These are phyloP conservation scores for Fusarium sororula DNA, from an alignment of 2,329 filamentous ascomycete genomes.

Conservation along the genomic window DNA sequence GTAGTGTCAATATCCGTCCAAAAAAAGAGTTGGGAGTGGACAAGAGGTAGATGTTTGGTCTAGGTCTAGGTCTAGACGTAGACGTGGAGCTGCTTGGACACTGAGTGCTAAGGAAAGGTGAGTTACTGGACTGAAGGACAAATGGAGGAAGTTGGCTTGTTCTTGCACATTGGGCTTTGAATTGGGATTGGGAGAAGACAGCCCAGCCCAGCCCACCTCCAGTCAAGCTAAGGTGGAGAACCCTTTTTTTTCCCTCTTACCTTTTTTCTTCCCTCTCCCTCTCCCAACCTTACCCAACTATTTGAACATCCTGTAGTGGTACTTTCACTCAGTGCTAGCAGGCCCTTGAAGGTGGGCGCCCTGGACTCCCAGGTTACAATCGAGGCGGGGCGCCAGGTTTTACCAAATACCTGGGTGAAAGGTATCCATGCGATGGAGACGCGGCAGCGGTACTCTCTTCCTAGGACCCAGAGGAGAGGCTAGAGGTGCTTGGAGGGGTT, in stretches of 20 bases:
- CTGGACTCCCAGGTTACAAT: slow-evolving; percentile 22
- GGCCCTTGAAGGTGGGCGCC: slow-evolving; percentile 26
- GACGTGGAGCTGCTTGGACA: slow-evolving; percentile 27
- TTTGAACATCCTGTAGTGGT: slow-evolving; percentile 17
- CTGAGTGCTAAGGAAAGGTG: neutral
- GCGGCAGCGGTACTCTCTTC: slow-evolving; percentile 33
- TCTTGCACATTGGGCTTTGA: slow-evolving; percentile 11
- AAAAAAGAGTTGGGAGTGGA: slow-evolving; percentile 32
- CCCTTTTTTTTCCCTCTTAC: slow-evolving; percentile 6
- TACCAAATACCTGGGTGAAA: slow-evolving; percentile 36
- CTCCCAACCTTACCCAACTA: slow-evolving; percentile 19
- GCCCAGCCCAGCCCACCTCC: slow-evolving; percentile 7
- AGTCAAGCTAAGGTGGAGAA: slow-evolving; percentile 31
- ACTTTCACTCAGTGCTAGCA: slow-evolving; percentile 27
- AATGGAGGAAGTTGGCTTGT: slow-evolving; percentile 26
- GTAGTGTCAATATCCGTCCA: slow-evolving; percentile 17
- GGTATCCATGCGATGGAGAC: slow-evolving; percentile 35
- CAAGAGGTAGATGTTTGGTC: slow-evolving; percentile 36
- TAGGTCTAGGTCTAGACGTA: slow-evolving; percentile 29
- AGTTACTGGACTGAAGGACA: neutral
- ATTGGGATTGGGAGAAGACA: slow-evolving; percentile 21
- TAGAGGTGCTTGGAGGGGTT: slow-evolving; percentile 26
- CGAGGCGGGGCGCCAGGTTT: slow-evolving; percentile 34
- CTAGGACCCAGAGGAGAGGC: slow-evolving; percentile 19
- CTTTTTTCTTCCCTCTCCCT: neutral